Percentiles rank a stretch among this genome's conserved stretches.
These are phyloP conservation scores for Polyporus tsugae DNA, from an alignment of 1,284 basidiomycete genomes.

Conservation along the genomic window DNA sequence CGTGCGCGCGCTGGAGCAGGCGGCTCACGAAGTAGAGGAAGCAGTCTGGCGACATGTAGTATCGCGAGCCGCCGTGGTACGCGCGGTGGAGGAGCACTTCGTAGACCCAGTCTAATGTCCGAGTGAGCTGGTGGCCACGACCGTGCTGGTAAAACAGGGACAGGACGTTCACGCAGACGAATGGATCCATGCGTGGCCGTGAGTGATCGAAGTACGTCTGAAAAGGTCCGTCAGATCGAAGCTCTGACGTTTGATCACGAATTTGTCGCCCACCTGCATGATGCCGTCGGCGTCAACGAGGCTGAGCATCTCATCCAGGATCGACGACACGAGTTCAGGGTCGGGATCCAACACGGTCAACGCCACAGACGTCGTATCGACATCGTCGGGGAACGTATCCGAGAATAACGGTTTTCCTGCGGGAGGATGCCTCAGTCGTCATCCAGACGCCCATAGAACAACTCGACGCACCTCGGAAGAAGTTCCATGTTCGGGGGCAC, in stretches of 20 bases:
- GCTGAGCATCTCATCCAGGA: conserved; percentile 63
- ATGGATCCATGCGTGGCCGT: conserved; percentile 60
- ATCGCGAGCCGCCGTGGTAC: conserved; percentile 63
- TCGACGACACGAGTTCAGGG: conserved; percentile 46
- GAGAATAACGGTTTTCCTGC: conserved; percentile 53
- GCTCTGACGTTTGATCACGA: not conserved
- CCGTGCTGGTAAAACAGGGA: conserved; percentile 58
- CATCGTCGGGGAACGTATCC: conserved; percentile 47
- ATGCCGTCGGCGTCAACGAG: conserved; percentile 60
- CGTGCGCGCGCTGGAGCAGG: conserved; percentile 48
- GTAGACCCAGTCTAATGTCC: conserved; percentile 60
- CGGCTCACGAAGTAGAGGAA: conserved; percentile 64
- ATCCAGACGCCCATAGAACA: not conserved
- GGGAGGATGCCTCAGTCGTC: not conserved
- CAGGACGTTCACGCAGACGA: conserved; percentile 61
- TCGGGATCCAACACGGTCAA: conserved; percentile 50
- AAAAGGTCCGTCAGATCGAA: conserved; percentile 5
- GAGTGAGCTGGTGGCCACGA: conserved; percentile 53
- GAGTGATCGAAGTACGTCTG: conserved; percentile 63
- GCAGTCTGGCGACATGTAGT: conserved; percentile 61
- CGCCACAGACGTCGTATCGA: conserved; percentile 61
- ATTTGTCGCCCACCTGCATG: conserved; percentile 46
- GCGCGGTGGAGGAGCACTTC: conserved; percentile 59
- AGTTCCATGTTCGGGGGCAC: conserved; percentile 58
- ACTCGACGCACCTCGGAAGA: conserved; percentile 52